Evolutionary conservation across 768 basidiomycete species (phyloP).

Genomic region (Trametes coccinea): DNA sequence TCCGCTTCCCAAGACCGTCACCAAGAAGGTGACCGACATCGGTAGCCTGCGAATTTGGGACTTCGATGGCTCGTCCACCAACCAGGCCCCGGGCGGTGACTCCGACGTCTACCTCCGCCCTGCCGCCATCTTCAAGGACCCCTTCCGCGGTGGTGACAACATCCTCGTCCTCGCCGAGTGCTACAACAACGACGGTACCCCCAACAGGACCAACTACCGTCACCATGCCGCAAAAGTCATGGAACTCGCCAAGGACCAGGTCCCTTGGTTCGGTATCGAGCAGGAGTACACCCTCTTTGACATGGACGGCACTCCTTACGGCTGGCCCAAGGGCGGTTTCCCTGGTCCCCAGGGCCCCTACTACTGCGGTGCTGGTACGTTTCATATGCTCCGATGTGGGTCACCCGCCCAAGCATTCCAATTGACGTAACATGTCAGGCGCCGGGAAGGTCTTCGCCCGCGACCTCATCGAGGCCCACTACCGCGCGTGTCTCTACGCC

Average conservation of each 20-base stretch:
- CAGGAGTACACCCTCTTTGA: slow-evolving; percentile 99
- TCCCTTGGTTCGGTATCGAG: slow-evolving; percentile 98
- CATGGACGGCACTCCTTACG: slow-evolving; percentile 84
- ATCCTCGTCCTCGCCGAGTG: slow-evolving; percentile 96
- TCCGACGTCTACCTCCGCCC: slow-evolving; percentile 99
- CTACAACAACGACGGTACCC: slow-evolving; percentile 98
- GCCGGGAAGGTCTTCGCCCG: slow-evolving; percentile 98
- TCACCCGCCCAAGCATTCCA: not conserved
- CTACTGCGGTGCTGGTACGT: slow-evolving; percentile 96
- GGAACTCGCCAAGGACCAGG: slow-evolving; percentile 79
- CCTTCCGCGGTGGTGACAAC: slow-evolving; percentile 98
- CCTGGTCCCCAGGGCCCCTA: slow-evolving; percentile 99
- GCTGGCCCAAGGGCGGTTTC: slow-evolving; percentile 99
- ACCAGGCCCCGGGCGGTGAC: slow-evolving; percentile 93
- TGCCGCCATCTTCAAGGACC: slow-evolving; percentile 96
- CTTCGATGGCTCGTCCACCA: slow-evolving; percentile 97
- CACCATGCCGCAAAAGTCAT: slow-evolving; percentile 93
- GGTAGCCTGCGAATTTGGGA: slow-evolving; percentile 96
- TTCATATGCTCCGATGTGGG: slow-evolving; percentile 4
- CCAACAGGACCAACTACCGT: slow-evolving; percentile 95
- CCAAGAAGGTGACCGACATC: slow-evolving; percentile 84
- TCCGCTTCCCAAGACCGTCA: slow-evolving; percentile 64
- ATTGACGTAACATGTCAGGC: slow-evolving; percentile 45
- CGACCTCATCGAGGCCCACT: slow-evolving; percentile 98
- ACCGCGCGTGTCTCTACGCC: slow-evolving; percentile 92